Evolutionary conservation across 495 filamentous ascomycete species (phyloP).

Genomic region (Entonaema liquescens): DNA sequence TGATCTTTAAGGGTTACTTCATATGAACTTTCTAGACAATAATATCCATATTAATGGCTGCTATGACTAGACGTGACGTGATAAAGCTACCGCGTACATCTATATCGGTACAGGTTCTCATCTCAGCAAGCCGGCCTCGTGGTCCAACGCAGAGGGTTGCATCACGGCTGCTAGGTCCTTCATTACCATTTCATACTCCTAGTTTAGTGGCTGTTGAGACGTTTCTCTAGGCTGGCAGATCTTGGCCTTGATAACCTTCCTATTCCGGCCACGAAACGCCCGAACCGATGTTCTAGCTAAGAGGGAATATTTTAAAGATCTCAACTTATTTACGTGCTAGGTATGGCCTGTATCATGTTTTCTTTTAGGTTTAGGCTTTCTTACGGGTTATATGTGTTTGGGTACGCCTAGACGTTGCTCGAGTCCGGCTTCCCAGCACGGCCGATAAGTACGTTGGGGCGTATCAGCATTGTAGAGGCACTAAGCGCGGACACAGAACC

Average conservation of each 20-base stretch:
- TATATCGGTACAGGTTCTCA: no score
- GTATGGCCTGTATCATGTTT: no score
- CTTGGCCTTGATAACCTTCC: constrained; percentile 27
- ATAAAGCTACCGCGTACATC: no score
- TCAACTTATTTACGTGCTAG: no score
- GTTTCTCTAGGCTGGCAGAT: background rate
- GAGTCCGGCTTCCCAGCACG: background rate
- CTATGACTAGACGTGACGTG: no score
- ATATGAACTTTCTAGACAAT: no score
- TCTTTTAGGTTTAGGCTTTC: no score
- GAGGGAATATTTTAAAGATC: background rate
- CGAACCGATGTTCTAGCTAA: background rate
- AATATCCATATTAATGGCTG: no score
- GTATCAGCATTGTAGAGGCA: background rate
- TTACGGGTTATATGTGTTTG: no score
- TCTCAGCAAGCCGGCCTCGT: no score
- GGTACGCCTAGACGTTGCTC: background rate
- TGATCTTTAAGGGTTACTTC: no score
- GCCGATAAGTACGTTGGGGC: background rate
- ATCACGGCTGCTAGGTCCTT: constrained; percentile 19
- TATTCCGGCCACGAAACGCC: constrained; percentile 9
- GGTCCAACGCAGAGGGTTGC: constrained; percentile 17
- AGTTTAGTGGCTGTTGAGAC: background rate
- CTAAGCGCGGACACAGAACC: background rate
- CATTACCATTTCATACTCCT: background rate